A percentile compares a stretch with the other conserved stretches of the same genome.
Evolutionary conservation across 345 rosid species (phyloP).

Genomic region (Hibiscus trionum): DNA sequence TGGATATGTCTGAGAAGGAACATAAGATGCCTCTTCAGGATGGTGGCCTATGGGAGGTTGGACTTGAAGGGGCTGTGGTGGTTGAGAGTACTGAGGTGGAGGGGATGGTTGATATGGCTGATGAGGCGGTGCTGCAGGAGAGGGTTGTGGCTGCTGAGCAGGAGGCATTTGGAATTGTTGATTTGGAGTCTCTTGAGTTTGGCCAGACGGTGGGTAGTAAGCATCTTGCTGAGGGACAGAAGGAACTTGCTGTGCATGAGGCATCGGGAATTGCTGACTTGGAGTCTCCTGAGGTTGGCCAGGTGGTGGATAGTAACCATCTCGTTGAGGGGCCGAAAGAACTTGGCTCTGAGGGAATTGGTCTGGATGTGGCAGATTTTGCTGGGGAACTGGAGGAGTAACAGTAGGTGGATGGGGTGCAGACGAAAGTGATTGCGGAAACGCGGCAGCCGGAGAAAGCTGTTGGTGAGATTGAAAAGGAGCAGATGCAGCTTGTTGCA

Average conservation of each 20-base stretch:
- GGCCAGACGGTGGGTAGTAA: constrained; percentile 51
- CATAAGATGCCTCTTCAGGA: constrained; percentile 52
- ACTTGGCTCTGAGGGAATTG: constrained; percentile 48
- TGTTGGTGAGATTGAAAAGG: constrained; percentile 43
- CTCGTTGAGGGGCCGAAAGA: constrained; percentile 51
- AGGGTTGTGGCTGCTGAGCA: constrained; percentile 34
- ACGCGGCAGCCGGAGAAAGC: constrained; percentile 27
- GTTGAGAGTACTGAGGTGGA: constrained; percentile 51
- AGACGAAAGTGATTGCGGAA: constrained; percentile 32
- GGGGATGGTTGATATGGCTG: constrained; percentile 49
- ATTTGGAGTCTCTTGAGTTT: constrained; percentile 51
- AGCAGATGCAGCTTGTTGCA: constrained; percentile 43
- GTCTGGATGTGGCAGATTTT: constrained; percentile 36
- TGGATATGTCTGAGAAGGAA: constrained; percentile 3
- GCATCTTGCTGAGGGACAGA: constrained; percentile 56
- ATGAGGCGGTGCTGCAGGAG: constrained; percentile 40
- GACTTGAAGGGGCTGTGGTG: constrained; percentile 39
- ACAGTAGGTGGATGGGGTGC: constrained; percentile 9
- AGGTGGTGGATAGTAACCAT: constrained; percentile 52
- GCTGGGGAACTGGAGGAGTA: constrained; percentile 40
- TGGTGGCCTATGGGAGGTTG: constrained; percentile 54
- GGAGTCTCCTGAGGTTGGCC: constrained; percentile 54
- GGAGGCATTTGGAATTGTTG: constrained; percentile 58
- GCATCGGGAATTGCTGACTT: constrained; percentile 54
- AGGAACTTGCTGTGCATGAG: constrained; percentile 42